Percentiles rank a stretch among this genome's conserved stretches.
Evolutionary conservation across 2,329 filamentous ascomycete genomes (phyloP).

Genomic region (Aureobasidium vineae): DNA sequence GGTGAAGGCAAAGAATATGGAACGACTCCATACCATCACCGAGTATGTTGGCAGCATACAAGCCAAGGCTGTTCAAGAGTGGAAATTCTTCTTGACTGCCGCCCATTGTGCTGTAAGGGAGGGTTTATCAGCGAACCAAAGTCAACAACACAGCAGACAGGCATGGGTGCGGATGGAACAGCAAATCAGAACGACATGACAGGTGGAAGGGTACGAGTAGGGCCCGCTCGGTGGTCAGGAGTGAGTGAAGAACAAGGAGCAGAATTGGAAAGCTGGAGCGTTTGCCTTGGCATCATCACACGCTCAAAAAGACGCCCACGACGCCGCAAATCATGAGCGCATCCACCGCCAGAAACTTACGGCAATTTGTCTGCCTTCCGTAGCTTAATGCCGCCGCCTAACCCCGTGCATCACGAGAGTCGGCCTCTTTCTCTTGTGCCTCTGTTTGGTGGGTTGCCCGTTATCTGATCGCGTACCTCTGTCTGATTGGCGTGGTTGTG

Average conservation of each 20-base stretch:
- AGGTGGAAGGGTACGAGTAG: slow-evolving; percentile 14
- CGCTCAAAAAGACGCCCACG: slow-evolving; percentile 3
- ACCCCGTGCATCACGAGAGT: neutral
- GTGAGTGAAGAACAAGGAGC: slow-evolving; percentile 20
- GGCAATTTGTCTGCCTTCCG: neutral
- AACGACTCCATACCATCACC: slow-evolving; percentile 59
- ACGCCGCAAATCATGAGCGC: slow-evolving; percentile 16
- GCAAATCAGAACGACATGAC: slow-evolving; percentile 29
- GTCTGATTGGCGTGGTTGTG: neutral
- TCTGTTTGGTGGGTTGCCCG: too few species aligned
- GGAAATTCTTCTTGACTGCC: slow-evolving; percentile 51
- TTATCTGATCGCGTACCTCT: slow-evolving; percentile 6
- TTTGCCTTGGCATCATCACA: slow-evolving; percentile 25
- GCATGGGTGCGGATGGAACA: slow-evolving; percentile 28
- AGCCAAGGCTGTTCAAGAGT: slow-evolving; percentile 55
- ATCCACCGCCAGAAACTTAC: slow-evolving; percentile 21
- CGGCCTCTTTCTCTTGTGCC: neutral
- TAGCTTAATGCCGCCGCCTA: neutral
- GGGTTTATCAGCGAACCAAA: slow-evolving; percentile 29
- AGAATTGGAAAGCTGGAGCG: slow-evolving; percentile 26
- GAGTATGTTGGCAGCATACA: slow-evolving; percentile 59
- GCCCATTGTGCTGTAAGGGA: slow-evolving; percentile 32
- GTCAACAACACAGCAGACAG: slow-evolving; percentile 25
- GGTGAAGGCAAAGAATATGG: slow-evolving; percentile 24
- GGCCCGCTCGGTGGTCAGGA: slow-evolving; percentile 12